A percentile compares a stretch with the other conserved stretches of the same genome.
phyloP scores from a whole-genome alignment of 2,329 filamentous ascomycete species.

The Metarhizium brunneum region DNA sequence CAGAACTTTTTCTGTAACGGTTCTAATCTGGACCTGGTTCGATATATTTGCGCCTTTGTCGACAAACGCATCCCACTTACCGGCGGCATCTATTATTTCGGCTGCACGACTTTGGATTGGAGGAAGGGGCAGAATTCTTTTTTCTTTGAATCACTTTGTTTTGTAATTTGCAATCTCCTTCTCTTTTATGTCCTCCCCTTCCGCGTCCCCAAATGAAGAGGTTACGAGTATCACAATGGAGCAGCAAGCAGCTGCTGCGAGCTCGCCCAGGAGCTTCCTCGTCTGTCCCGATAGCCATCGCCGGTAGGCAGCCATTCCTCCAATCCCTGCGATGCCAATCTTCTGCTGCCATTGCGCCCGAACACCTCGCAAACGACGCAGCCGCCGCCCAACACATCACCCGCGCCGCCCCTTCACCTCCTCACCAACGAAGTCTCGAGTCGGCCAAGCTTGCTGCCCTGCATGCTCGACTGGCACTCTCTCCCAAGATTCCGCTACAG shows the following conservation, averaged over 20 bases:
- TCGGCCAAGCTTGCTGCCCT: slow-evolving; percentile 90
- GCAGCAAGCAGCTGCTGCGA: slow-evolving; percentile 28
- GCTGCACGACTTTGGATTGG: neutral
- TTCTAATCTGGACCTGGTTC: neutral
- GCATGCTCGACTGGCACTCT: slow-evolving; percentile 78
- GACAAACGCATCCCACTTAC: neutral
- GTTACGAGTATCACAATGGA: slow-evolving; percentile 31
- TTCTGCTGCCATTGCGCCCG: slow-evolving; percentile 17
- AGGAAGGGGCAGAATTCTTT: neutral
- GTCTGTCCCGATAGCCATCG: slow-evolving; percentile 5
- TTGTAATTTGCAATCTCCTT: neutral
- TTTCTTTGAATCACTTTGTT: neutral
- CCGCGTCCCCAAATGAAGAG: slow-evolving; percentile 26
- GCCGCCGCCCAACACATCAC: slow-evolving; percentile 11
- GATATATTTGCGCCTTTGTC: neutral
- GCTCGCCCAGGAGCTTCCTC: slow-evolving; percentile 20
- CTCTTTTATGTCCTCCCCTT: neutral
- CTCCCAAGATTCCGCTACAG: slow-evolving; percentile 72
- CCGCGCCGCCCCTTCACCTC: slow-evolving; percentile 53
- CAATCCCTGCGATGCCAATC: slow-evolving; percentile 22
- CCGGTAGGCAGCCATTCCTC: slow-evolving; percentile 17
- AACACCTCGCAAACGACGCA: slow-evolving; percentile 13
- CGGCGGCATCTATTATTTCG: neutral
- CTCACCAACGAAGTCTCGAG: slow-evolving; percentile 51
- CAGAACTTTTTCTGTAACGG: slow-evolving; percentile 7